phyloP scores from a whole-genome alignment of 2,329 filamentous ascomycete genomes.

The Gyromitra esculenta region DNA sequence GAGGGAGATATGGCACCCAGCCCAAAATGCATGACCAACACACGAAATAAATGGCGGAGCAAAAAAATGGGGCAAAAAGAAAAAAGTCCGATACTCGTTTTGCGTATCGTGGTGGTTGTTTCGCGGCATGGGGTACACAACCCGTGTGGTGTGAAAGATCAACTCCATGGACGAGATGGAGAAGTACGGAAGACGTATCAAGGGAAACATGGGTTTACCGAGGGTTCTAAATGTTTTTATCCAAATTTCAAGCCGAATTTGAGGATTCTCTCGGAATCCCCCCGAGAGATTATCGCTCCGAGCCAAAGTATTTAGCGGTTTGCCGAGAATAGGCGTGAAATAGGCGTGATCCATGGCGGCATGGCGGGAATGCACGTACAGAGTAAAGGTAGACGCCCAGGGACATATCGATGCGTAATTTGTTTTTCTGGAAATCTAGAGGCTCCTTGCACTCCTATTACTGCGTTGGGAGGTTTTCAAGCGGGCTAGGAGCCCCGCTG shows the following conservation, averaged over 20 bases:
- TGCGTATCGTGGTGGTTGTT: slow-evolving; percentile 33
- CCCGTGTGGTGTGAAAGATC: slow-evolving; percentile 11
- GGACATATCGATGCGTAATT: slow-evolving; percentile 16
- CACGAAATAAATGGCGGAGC: slow-evolving; percentile 28
- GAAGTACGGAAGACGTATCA: slow-evolving; percentile 2
- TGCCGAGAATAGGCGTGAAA: slow-evolving; percentile 42
- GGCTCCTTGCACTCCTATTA: slow-evolving; percentile 31
- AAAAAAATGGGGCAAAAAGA: slow-evolving; percentile 38
- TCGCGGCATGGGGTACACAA: slow-evolving; percentile 33
- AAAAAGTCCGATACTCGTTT: slow-evolving; percentile 25
- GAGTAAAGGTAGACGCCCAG: slow-evolving; percentile 12
- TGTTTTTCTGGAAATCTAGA: slow-evolving; percentile 29
- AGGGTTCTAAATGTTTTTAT: slow-evolving; percentile 14
- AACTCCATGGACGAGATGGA: background rate
- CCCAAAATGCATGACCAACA: slow-evolving; percentile 45
- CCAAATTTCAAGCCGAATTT: slow-evolving; percentile 20
- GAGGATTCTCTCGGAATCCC: slow-evolving; percentile 27
- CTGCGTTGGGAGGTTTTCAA: slow-evolving; percentile 34
- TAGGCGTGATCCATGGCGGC: slow-evolving; percentile 23
- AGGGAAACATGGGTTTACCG: slow-evolving; percentile 17
- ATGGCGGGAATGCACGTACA: slow-evolving; percentile 26
- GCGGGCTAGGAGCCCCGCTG: slow-evolving; percentile 37
- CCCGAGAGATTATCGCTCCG: slow-evolving; percentile 39
- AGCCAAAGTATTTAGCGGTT: slow-evolving; percentile 21
- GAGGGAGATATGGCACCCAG: slow-evolving; percentile 46